Base-by-base conservation (phyloP, 345 rosid species). In the Hibiscus trionum region DNA sequence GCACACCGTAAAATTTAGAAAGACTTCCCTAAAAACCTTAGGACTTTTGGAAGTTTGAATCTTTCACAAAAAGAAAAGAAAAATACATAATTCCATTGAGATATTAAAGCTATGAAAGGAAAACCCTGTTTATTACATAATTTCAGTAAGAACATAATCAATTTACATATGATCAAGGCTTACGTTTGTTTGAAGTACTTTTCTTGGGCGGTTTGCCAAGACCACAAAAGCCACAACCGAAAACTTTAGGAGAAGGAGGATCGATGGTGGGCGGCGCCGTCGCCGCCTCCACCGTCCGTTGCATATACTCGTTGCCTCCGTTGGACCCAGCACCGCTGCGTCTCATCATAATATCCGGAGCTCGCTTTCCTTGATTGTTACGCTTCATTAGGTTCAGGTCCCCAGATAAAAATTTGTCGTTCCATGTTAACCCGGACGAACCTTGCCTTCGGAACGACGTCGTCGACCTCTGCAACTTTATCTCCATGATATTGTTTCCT, bases 371-470 rank as follows among this genome's bases (percentile, higher is more conserved):
- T 42, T 39, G 69, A 65, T 61, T 19, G 10, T 57, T 57, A 16
- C 26, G 46, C 24, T 76, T 58, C 74, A 35, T 50, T 57, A 61
- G 69, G 77, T 42, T 66, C 27, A 68, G 68, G 2, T 84, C 93
- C 46, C 84, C 89, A 4, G 84, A 75, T 35, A 87, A 61, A 74
- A 79, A 71, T 75, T 82, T 84, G 78, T 88, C 92, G 47, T 88
- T 87, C 98, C 98, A 93, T 1, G 89, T 80, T 19, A 88, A 73
- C 2, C 98, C 98, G 0, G 97, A 93, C 0, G 97, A 93, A 37
- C 98, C 98, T 76, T 91, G 93, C 70, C 98, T 87, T 75, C 98
- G 80, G 66, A 89, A 93, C 33, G 98, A 93, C 47, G 86, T 81
- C 11, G 81, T 82, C 1, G 98, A 93, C 80, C 98, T 89, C 47